Evolutionary conservation across 2,329 filamentous ascomycete genomes (phyloP).

Genomic region (Botrytis galanthina): DNA sequence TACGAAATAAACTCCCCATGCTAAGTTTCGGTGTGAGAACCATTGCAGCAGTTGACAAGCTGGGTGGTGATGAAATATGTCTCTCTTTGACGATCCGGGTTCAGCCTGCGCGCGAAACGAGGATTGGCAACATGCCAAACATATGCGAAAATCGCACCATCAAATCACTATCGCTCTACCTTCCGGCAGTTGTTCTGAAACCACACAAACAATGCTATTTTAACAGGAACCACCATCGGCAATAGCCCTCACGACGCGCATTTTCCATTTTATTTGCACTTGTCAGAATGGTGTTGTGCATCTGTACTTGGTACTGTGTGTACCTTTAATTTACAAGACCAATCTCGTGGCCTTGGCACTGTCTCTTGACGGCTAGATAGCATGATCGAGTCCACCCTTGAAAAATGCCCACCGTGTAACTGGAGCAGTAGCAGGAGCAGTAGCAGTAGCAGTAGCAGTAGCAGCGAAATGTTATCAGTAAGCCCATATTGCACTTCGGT

Average conservation of each 20-base stretch:
- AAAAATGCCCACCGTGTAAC: neutral
- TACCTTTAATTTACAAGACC: neutral
- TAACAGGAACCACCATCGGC: neutral
- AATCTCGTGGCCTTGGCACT: neutral
- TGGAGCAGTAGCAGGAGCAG: neutral
- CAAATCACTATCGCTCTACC: neutral
- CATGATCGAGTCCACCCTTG: constrained; percentile 6
- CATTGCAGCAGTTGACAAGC: neutral
- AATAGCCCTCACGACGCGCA: neutral
- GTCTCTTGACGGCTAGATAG: neutral
- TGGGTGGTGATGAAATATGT: constrained; percentile 8
- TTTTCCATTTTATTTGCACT: neutral
- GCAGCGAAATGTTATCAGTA: neutral
- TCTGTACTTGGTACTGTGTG: neutral
- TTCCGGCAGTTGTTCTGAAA: constrained; percentile 7
- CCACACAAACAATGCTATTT: neutral
- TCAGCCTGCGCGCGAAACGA: neutral
- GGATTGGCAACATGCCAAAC: neutral
- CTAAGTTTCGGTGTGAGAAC: constrained; percentile 4
- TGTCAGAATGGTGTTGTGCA: neutral
- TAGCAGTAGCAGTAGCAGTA: neutral
- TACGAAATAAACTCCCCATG: neutral
- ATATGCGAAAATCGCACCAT: neutral
- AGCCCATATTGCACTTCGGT: neutral
- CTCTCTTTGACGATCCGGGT: neutral